Evolutionary conservation across 148 eudicot genomes (phyloP).

Genomic region (Limonium bicolor): DNA sequence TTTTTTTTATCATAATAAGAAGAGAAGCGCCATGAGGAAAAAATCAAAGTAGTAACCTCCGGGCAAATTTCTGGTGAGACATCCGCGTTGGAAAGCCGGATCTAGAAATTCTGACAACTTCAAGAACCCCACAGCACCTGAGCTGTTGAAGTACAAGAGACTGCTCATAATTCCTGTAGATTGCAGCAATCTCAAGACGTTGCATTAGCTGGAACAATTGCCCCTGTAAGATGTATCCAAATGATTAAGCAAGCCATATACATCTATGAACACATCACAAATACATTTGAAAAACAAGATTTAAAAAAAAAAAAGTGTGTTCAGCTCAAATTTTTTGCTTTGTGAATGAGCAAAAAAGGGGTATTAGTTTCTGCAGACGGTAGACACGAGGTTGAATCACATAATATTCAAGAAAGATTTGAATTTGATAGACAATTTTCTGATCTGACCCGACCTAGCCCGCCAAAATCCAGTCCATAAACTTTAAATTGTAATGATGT

Average conservation of each 20-base stretch:
- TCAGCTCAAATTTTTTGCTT: no score
- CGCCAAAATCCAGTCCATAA: no score
- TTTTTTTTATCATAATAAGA: background rate
- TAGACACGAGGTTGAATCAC: no score
- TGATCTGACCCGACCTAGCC: no score
- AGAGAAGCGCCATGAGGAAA: background rate
- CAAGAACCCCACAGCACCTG: conserved; percentile 87
- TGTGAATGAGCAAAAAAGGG: no score
- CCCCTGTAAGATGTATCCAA: conserved; percentile 24
- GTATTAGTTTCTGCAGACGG: no score
- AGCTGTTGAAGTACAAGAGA: conserved; percentile 77
- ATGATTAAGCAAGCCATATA: background rate
- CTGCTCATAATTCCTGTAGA: conserved; percentile 81
- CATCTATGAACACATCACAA: background rate
- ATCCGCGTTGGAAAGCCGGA: conserved; percentile 90
- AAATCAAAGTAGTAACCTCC: conserved; percentile 31
- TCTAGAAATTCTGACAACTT: conserved; percentile 94
- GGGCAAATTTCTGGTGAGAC: conserved; percentile 85
- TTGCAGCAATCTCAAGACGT: conserved; percentile 68
- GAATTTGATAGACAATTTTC: no score
- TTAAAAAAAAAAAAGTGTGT: no score
- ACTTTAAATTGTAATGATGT: no score
- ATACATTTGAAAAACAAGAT: background rate
- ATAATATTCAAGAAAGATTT: no score
- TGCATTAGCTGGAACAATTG: conserved; percentile 97